These are phyloP conservation scores for Polyrhizophydium stewartii DNA, from an alignment of 371 early-diverging fungal genomes.

Conservation along the genomic window DNA sequence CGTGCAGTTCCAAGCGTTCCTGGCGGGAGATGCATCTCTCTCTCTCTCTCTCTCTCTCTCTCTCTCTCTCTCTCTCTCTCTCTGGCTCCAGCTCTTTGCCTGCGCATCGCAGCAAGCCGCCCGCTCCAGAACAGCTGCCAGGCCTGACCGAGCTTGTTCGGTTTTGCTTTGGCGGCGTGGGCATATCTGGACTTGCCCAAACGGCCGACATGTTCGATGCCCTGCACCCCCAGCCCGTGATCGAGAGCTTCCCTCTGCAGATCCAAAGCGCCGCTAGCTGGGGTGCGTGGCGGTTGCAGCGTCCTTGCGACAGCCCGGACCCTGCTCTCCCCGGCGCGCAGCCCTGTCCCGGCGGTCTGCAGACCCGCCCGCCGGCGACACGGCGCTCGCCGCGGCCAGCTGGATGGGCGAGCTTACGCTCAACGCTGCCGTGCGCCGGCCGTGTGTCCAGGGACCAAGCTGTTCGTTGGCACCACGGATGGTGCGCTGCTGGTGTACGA, in stretches of 20 bases:
- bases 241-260: constrained; percentile 1
- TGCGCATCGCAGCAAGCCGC: too few species aligned
- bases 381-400: too few species aligned
- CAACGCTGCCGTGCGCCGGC: not conserved
- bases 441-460: not conserved
- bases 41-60: too few species aligned
- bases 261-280: constrained; percentile 4
- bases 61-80: too few species aligned
- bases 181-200: too few species aligned
- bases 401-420: not conserved
- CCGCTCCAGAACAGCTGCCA: too few species aligned
- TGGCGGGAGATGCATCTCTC: too few species aligned
- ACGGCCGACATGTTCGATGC: constrained; percentile 3
- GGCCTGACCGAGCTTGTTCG: too few species aligned
- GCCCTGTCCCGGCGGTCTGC: not conserved
- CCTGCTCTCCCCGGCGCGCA: not conserved
- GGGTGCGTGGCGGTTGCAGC: not conserved
- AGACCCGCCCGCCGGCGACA: not conserved
- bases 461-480: constrained; percentile 32
- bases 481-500: constrained; percentile 36
- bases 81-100: too few species aligned
- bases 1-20: too few species aligned
- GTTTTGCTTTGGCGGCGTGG: too few species aligned
- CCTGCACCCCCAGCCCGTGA: not conserved
- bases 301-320: not conserved